Conservation (phyloP, 768 basidiomycete species). For the Pulveroboletus sp. region DNA sequence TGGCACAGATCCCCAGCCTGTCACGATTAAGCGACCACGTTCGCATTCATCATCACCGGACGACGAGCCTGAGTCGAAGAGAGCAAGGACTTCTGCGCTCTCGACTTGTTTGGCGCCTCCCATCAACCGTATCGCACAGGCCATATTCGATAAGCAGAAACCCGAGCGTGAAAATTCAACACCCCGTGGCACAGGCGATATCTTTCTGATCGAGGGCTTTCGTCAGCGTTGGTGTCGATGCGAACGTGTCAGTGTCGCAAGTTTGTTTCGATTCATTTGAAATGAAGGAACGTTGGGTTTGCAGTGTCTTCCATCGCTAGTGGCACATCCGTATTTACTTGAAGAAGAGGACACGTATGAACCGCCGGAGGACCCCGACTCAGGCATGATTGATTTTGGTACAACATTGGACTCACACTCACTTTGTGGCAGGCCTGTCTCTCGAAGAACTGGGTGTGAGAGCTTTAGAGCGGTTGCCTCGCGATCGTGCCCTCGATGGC, state of each 20-base stretch:
- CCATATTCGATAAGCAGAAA: conserved; percentile 32
- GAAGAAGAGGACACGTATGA: conserved; percentile 82
- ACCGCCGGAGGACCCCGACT: conserved; percentile 84
- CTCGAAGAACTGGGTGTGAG: conserved; percentile 82
- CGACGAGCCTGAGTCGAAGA: conserved; percentile 40
- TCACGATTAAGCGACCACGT: conserved; percentile 43
- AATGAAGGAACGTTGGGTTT: neutral
- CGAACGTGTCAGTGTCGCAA: conserved; percentile 38
- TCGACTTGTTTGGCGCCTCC: conserved; percentile 54
- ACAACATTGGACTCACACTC: neutral
- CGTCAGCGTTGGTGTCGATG: conserved; percentile 80
- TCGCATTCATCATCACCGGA: conserved; percentile 21
- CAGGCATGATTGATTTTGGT: conserved; percentile 38
- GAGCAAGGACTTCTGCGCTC: conserved; percentile 35
- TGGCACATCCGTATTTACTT: conserved; percentile 54
- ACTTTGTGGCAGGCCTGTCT: conserved; percentile 50
- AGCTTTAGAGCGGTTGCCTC: conserved; percentile 66
- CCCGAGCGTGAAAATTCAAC: conserved; percentile 14
- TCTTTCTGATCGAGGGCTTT: conserved; percentile 72
- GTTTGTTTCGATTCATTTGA: neutral
- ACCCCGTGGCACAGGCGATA: conserved; percentile 57
- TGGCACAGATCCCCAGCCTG: conserved; percentile 22
- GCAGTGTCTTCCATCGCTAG: conserved; percentile 58
- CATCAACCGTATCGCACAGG: conserved; percentile 41
- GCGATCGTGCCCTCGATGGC: conserved; percentile 78